A percentile compares a stretch with the other conserved stretches of the same genome.
Evolutionary conservation across 306 rosid species (phyloP).

Genomic region (Vicia sativa): DNA sequence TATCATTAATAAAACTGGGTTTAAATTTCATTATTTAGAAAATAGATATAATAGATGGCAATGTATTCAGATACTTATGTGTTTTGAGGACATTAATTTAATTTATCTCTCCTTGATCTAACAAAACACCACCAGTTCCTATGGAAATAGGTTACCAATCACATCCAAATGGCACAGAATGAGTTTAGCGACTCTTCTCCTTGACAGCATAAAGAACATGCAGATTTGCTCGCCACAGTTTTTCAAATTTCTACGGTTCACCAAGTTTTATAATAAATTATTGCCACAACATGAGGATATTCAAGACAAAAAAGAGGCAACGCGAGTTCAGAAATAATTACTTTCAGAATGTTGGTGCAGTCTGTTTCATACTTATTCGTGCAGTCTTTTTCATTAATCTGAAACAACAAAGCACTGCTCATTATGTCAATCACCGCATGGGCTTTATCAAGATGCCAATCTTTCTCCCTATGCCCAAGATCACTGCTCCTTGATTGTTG

Average conservation of each 20-base stretch:
- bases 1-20: neutral
- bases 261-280: conserved; percentile 5
- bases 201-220: conserved; percentile 26
- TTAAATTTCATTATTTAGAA: conserved; percentile 8
- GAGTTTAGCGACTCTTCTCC: neutral
- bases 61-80: no score
- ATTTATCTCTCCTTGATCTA: neutral
- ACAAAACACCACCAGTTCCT: conserved; percentile 1
- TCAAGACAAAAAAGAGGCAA: conserved; percentile 4
- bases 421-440: conserved; percentile 91
- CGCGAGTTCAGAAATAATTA: conserved; percentile 49
- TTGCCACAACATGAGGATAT: conserved; percentile 7
- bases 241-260: conserved; percentile 7
- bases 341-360: conserved; percentile 89
- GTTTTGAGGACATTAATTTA: no score
- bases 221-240: neutral
- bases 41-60: no score
- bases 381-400: conserved; percentile 52
- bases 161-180: no score
- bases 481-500: conserved; percentile 54
- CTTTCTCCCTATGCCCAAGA: conserved; percentile 49
- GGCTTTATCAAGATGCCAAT: conserved; percentile 87
- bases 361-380: conserved; percentile 52
- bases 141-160: no score
- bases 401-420: conserved; percentile 84